Evolutionary conservation across 164 flowering plant genomes (phyloP), one percentile per base, ranked within the genome.

Genomic region (Piper betle): DNA sequence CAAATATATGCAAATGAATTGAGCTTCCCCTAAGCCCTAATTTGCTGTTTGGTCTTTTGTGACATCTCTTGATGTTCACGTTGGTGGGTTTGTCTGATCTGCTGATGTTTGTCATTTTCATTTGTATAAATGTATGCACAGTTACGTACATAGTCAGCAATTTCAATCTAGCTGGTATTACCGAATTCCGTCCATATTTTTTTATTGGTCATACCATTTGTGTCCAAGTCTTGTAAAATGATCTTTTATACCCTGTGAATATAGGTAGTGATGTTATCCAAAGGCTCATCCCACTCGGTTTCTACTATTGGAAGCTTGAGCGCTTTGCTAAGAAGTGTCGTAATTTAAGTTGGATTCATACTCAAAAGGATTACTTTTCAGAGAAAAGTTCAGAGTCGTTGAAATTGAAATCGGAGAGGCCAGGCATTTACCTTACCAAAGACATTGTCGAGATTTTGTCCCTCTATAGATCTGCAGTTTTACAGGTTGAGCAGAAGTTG

Each of bases 361-460:
- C 87, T 16, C 64, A 63, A 3, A 69, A 73, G 59, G 78, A 54
- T 38, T 56, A 72, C 66, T 79, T 88, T 6, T 59, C 74, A 57
- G 73, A 73, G 9, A 70, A 62, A 46, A 65, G 68, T 13, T 53
- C 70, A 33, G 82, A 73, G 52, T 37, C 71, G 57, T 65, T 71
- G 59, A 75, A 78, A 64, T 68, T 65, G 59, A 81, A 77, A 64
- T 41, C 39, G 5, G 71, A 62, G 62, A 79, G 72, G 64, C 73
- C 77, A 19, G 86, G 99, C 65, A 80, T 87, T 62, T 94, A 94
- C 59, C 74, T 93, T 52, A 95, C 96, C 20, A 93, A 91, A 83
- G 99, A 96, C 20, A 77, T 93, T 71, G 84, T 88, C 43, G 99
- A 93, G 80, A 79, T 91, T 62, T 73, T 93, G 59, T 85, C 96